Percentiles rank a stretch among this genome's conserved stretches.
These are phyloP conservation scores for Botryobasidium botryosum DNA, from an alignment of 768 basidiomycete genomes.

Conservation along the genomic window DNA sequence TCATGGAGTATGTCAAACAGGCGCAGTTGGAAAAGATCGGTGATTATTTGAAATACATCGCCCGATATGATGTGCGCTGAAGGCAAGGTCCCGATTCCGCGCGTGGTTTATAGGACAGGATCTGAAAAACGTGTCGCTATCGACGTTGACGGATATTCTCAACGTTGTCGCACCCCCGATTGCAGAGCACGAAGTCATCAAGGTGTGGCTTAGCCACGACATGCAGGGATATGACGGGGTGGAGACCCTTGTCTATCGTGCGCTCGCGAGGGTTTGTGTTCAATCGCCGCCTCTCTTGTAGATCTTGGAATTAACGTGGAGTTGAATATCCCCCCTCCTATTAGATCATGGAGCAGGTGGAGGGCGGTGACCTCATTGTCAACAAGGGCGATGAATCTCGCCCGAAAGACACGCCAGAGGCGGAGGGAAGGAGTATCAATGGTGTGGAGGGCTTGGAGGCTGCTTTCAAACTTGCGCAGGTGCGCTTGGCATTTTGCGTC, in stretches of 20 bases:
- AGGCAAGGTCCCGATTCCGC: neutral
- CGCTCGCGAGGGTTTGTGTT: slow-evolving; percentile 49
- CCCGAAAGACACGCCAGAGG: slow-evolving; percentile 37
- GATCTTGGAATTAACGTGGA: slow-evolving; percentile 4
- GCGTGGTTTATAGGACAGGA: slow-evolving; percentile 48
- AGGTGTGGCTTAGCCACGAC: slow-evolving; percentile 90
- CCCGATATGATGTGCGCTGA: neutral
- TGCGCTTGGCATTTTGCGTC: slow-evolving; percentile 21
- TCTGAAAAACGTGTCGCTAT: slow-evolving; percentile 72
- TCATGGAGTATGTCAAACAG: slow-evolving; percentile 73
- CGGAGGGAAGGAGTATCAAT: slow-evolving; percentile 50
- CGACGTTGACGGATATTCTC: slow-evolving; percentile 78
- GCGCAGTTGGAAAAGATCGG: slow-evolving; percentile 83
- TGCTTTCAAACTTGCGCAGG: slow-evolving; percentile 74
- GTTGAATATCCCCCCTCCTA: slow-evolving; percentile 5
- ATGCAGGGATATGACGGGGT: slow-evolving; percentile 95
- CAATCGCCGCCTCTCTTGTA: neutral
- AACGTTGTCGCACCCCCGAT: slow-evolving; percentile 98
- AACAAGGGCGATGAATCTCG: slow-evolving; percentile 65
- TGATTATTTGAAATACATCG: slow-evolving; percentile 23
- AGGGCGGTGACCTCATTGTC: slow-evolving; percentile 80
- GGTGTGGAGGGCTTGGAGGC: slow-evolving; percentile 70
- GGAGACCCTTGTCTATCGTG: slow-evolving; percentile 83
- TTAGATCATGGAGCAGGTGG: slow-evolving; percentile 86
- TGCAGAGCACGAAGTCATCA: slow-evolving; percentile 93